Evolutionary conservation across 148 eudicot genomes (phyloP).

Genomic region (Simmondsia chinensis): DNA sequence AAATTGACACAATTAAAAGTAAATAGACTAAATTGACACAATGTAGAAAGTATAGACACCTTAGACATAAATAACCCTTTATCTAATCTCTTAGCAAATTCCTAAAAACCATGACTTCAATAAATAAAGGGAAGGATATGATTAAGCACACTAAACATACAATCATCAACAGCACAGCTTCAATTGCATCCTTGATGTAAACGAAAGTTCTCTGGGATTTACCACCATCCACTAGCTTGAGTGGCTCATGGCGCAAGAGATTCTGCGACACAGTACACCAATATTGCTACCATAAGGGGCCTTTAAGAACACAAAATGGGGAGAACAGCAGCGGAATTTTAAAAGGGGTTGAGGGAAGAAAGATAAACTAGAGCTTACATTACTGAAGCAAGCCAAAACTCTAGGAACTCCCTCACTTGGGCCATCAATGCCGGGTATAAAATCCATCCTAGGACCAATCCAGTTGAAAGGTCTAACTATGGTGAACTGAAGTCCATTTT

Average conservation of each 20-base stretch:
- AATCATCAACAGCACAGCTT: conserved; percentile 94
- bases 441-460: conserved; percentile 99
- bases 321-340: no score
- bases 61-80: no score
- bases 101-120: no score
- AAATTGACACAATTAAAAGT: no score
- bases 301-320: no score
- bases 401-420: conserved; percentile 99
- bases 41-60: no score
- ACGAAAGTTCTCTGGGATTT: conserved; percentile 92
- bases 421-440: conserved; percentile 97
- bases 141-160: conserved; percentile 28
- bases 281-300: no score
- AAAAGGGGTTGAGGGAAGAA: no score
- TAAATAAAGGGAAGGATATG: no score
- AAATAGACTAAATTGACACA: no score
- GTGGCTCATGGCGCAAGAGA: conserved; percentile 85
- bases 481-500: conserved; percentile 89
- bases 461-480: conserved; percentile 98
- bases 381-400: conserved; percentile 96
- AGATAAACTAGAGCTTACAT: conserved; percentile 32
- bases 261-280: conserved; percentile 41
- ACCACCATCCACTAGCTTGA: conserved; percentile 98
- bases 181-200: conserved; percentile 95
- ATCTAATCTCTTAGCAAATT: no score